Base-by-base conservation (phyloP, 2,329 filamentous ascomycete genomes). In the Nectriaceae sp. region DNA sequence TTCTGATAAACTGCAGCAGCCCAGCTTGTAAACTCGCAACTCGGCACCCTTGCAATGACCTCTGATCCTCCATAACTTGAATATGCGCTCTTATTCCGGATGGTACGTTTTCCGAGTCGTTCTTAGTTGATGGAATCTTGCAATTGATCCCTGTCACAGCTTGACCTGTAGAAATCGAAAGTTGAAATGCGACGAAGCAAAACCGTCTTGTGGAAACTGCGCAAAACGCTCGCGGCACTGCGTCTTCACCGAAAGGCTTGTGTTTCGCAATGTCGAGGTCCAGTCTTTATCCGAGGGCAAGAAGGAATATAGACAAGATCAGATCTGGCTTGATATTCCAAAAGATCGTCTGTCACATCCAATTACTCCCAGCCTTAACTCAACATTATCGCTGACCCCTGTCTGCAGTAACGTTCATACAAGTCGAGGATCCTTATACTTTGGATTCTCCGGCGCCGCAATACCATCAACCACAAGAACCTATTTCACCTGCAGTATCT, bases 121-220 rank as follows among this genome's bases (percentile, higher is more conserved):
- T n/a, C n/a, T n/a, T n/a, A n/a, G n/a, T n/a, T n/a, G n/a, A n/a
- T n/a, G n/a, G n/a, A n/a, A n/a, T n/a, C n/a, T n/a, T 13, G 31
- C 21, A 8, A 26, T 33, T 49, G 16, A 59, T 21, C 24, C 4
- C 31, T 5, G 4, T 15, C 22, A 19, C 10, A 61, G 58, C 3
- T 40, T 54, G 11, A 61, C 58, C 1, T 61, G 59, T 18, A 50
- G 58, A 48, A 48, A 35, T 15, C 52, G 62, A 8, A 65, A 64
- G 15, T 3, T 65, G 3, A 65, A 64, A 29, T 65, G 62, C 4
- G 56, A 65, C 29, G 59, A 65, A 21, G 35, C 15, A 1, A 61
- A 55, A 3, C 62, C 62, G 0, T 15, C 48, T 0, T 64, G 61
- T 18, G 53, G 58, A 10, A 50, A 49, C 2, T 63, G 61, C 16